Evolutionary conservation across 176 grass and related monocot species (phyloP).

Genomic region (Cenchrus fungigraminus): DNA sequence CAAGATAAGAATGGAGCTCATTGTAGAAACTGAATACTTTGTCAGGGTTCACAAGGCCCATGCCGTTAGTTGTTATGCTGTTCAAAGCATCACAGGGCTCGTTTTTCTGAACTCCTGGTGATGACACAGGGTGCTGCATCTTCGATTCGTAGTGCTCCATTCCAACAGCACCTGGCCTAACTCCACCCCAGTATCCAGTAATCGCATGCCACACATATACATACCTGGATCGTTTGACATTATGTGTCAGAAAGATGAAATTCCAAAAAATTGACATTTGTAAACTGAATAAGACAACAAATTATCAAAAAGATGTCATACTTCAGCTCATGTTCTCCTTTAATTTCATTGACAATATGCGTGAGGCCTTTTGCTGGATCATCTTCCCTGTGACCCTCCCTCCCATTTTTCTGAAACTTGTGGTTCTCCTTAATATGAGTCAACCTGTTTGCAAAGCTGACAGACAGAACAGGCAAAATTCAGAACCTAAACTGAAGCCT

Average conservation of each 20-base stretch:
- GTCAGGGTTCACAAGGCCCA: constrained; percentile 85
- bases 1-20: constrained; percentile 82
- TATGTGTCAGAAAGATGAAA: constrained; percentile 3
- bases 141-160: constrained; percentile 79
- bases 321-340: constrained; percentile 75
- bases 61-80: constrained; percentile 64
- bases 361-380: constrained; percentile 66
- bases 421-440: constrained; percentile 93
- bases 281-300: not conserved
- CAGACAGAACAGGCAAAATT: constrained; percentile 21
- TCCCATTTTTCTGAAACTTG: constrained; percentile 82
- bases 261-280: not conserved
- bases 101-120: constrained; percentile 64
- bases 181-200: constrained; percentile 93
- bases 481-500: constrained; percentile 8
- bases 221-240: constrained; percentile 48
- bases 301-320: constrained; percentile 18
- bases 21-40: constrained; percentile 75
- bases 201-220: constrained; percentile 88
- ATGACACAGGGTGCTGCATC: constrained; percentile 68
- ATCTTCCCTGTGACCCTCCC: constrained; percentile 62
- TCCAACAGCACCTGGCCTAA: constrained; percentile 48
- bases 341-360: constrained; percentile 65
- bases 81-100: constrained; percentile 56
- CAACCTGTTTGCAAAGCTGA: constrained; percentile 89